phyloP scores from a whole-genome alignment of 768 basidiomycete species.

The Tricholoma matsutake region DNA sequence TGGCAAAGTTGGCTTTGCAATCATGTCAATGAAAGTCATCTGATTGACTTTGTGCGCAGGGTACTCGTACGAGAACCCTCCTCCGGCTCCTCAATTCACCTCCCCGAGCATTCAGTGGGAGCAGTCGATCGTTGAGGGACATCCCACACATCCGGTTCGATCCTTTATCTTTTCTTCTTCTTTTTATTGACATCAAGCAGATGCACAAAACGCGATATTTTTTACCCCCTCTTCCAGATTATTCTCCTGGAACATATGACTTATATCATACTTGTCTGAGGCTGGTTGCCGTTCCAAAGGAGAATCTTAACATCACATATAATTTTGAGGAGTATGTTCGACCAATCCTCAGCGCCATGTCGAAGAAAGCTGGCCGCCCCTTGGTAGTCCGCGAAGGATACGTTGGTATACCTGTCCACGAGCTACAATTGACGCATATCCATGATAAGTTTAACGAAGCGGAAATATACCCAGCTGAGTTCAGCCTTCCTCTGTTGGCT shows the following conservation, averaged over 20 bases:
- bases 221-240: constrained; percentile 45
- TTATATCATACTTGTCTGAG: constrained; percentile 47
- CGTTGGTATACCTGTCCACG: constrained; percentile 50
- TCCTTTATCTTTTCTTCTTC: neutral
- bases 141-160: constrained; percentile 56
- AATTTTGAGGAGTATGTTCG: constrained; percentile 43
- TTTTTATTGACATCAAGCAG: constrained; percentile 24
- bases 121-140: constrained; percentile 58
- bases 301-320: constrained; percentile 44
- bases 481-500: constrained; percentile 41
- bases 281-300: constrained; percentile 43
- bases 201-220: constrained; percentile 58
- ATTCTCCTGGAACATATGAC: constrained; percentile 46
- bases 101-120: constrained; percentile 57
- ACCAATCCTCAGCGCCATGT: constrained; percentile 41
- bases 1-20: constrained; percentile 46
- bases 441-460: constrained; percentile 47
- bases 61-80: constrained; percentile 49
- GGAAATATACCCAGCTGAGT: constrained; percentile 39
- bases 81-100: constrained; percentile 38
- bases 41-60: constrained; percentile 20
- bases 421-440: constrained; percentile 50
- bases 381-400: constrained; percentile 33
- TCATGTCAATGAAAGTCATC: neutral
- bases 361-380: constrained; percentile 32